Evolutionary conservation across 148 eudicot genomes (phyloP).

Genomic region (Camellia sinensis): DNA sequence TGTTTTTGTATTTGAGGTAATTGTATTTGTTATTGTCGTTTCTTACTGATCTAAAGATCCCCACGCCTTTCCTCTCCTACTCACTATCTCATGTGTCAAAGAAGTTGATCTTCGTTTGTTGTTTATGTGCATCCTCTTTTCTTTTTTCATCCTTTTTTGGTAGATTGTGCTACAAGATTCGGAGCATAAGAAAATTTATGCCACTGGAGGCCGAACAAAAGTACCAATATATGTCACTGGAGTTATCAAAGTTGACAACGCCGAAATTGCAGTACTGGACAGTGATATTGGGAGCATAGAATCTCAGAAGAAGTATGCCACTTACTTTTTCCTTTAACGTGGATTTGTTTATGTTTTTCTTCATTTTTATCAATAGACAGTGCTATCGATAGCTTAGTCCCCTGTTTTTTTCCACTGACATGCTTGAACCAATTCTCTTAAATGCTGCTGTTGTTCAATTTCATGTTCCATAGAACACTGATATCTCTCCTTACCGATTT

Average conservation of each 20-base stretch:
- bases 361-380: neutral
- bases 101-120: slow-evolving; percentile 6
- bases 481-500: neutral
- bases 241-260: slow-evolving; percentile 51
- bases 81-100: neutral
- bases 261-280: slow-evolving; percentile 76
- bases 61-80: neutral
- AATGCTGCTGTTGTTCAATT: neutral
- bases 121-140: neutral
- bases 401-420: neutral
- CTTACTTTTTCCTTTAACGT: slow-evolving; percentile 6
- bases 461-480: neutral
- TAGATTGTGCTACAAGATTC: slow-evolving; percentile 73
- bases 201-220: slow-evolving; percentile 64
- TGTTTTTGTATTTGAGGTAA: slow-evolving; percentile 76
- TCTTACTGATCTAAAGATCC: neutral
- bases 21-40: neutral
- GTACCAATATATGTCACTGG: slow-evolving; percentile 63
- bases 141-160: slow-evolving; percentile 5
- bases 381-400: neutral
- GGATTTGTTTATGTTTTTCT: neutral
- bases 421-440: neutral
- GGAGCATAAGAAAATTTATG: slow-evolving; percentile 53
- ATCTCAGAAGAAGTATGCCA: slow-evolving; percentile 56
- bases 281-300: slow-evolving; percentile 68